A percentile compares a stretch with the other conserved stretches of the same genome.
These are phyloP conservation scores for Cryptococcus sp. DNA, from an alignment of 1,284 basidiomycete species.

Conservation along the genomic window DNA sequence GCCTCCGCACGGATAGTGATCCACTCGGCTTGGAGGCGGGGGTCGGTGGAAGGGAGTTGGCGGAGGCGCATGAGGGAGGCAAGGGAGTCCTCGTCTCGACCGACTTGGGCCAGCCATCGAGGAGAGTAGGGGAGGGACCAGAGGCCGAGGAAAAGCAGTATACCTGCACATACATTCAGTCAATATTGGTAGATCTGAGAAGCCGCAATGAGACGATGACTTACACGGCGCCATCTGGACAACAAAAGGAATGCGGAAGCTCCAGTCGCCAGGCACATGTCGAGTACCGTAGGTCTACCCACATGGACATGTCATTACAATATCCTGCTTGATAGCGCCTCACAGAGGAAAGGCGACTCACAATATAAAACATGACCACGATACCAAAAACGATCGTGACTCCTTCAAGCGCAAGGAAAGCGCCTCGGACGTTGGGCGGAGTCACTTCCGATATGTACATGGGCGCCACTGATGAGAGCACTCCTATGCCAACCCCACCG, in stretches of 20 bases:
- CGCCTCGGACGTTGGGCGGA: conserved; percentile 59
- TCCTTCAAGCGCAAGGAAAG: conserved; percentile 71
- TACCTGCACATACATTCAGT: conserved; percentile 6
- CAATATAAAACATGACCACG: conserved; percentile 15
- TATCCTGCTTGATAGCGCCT: conserved; percentile 3
- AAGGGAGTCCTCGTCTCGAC: conserved; percentile 35
- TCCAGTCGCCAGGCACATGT: conserved; percentile 16
- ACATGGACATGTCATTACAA: neutral
- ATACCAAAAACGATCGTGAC: conserved; percentile 64
- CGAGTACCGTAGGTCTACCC: conserved; percentile 26
- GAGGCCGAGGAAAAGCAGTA: conserved; percentile 44
- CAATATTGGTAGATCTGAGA: conserved; percentile 5
- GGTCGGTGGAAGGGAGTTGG: conserved; percentile 28
- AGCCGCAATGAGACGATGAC: neutral
- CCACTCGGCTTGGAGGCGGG: conserved; percentile 42
- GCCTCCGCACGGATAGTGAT: conserved; percentile 44
- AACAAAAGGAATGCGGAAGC: conserved; percentile 36
- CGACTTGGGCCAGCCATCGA: conserved; percentile 57
- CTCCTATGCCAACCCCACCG: conserved; percentile 32
- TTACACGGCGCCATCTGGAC: conserved; percentile 34
- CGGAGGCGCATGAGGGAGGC: conserved; percentile 36
- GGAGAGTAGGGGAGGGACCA: conserved; percentile 55
- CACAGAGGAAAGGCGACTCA: no score
- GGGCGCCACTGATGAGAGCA: conserved; percentile 44
- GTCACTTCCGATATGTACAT: conserved; percentile 45